These are phyloP conservation scores for Ambrosiella cleistominuta DNA, from an alignment of 2,329 filamentous ascomycete species.

Conservation along the genomic window DNA sequence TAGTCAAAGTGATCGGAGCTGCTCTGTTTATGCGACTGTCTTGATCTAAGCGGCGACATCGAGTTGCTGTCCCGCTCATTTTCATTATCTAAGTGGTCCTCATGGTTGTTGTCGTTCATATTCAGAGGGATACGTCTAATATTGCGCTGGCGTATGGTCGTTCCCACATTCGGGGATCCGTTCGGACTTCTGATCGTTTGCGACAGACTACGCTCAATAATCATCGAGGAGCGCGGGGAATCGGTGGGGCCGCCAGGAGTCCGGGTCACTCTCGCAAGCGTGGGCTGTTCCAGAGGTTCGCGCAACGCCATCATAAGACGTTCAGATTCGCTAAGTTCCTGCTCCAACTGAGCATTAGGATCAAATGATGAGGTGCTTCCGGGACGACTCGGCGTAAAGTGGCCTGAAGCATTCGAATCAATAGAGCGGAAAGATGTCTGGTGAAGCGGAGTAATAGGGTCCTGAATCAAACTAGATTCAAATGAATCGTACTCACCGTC, in stretches of 20 bases:
- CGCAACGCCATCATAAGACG: constrained; percentile 15
- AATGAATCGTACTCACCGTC: constrained; percentile 44
- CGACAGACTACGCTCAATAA: not conserved
- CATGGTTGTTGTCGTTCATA: not conserved
- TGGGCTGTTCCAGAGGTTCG: constrained; percentile 9
- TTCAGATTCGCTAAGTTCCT: constrained; percentile 1
- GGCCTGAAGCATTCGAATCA: not conserved
- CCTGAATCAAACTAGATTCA: constrained; percentile 24
- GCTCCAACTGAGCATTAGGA: not conserved
- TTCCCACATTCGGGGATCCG: not conserved
- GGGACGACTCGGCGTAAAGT: not conserved
- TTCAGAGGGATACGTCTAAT: not conserved
- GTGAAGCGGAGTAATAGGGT: not conserved
- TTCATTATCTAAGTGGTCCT: constrained; percentile 2
- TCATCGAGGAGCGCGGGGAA: not conserved
- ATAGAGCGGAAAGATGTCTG: constrained; percentile 25
- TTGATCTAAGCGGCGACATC: not conserved
- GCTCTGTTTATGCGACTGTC: not conserved
- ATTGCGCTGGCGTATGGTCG: constrained; percentile 1
- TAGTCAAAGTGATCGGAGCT: constrained; percentile 19
- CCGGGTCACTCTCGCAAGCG: not conserved
- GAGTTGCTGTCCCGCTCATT: not conserved
- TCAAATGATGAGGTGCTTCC: not conserved
- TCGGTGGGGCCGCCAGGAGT: not conserved
- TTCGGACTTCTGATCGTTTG: not conserved